A percentile compares a stretch with the other conserved stretches of the same genome.
Conservation (phyloP, 192 early-diverging fungal genomes). For the Diversispora epigaea region DNA sequence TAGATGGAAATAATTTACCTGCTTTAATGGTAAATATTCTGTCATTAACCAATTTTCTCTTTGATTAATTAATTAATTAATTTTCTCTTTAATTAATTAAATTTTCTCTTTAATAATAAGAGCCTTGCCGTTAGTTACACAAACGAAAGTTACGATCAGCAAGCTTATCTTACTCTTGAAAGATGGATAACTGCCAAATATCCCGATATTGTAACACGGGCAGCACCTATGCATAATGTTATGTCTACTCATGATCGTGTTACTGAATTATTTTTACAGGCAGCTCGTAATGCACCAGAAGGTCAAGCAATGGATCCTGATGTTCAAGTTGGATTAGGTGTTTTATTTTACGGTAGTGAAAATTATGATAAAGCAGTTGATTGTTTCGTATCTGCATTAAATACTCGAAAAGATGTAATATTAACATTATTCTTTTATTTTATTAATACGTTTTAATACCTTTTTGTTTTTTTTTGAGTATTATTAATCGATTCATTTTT, state of each 20-base stretch:
- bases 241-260: slow-evolving; percentile 61
- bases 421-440: too few species aligned
- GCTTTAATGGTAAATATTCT: slow-evolving; percentile 57
- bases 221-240: slow-evolving; percentile 10
- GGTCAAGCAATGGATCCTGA: slow-evolving; percentile 75
- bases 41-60: background rate
- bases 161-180: slow-evolving; percentile 89
- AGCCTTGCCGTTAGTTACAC: slow-evolving; percentile 92
- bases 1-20: slow-evolving; percentile 69
- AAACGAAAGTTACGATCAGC: slow-evolving; percentile 88
- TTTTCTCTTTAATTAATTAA: slow-evolving; percentile 40
- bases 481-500: background rate
- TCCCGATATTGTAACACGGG: slow-evolving; percentile 50
- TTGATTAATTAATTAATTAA: too few species aligned
- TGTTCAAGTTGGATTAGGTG: slow-evolving; percentile 92
- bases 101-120: slow-evolving; percentile 32
- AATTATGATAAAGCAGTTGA: slow-evolving; percentile 97
- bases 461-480: background rate
- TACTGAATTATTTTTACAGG: slow-evolving; percentile 76
- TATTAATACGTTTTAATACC: too few species aligned
- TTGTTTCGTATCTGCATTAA: slow-evolving; percentile 91
- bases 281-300: slow-evolving; percentile 64
- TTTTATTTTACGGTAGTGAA: slow-evolving; percentile 87
- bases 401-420: slow-evolving; percentile 51
- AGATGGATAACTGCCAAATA: slow-evolving; percentile 85